Evolutionary conservation across 2,329 filamentous ascomycete species (phyloP), one percentile per base, ranked within the genome.

Genomic region (Pseudogymnoascus sp.): DNA sequence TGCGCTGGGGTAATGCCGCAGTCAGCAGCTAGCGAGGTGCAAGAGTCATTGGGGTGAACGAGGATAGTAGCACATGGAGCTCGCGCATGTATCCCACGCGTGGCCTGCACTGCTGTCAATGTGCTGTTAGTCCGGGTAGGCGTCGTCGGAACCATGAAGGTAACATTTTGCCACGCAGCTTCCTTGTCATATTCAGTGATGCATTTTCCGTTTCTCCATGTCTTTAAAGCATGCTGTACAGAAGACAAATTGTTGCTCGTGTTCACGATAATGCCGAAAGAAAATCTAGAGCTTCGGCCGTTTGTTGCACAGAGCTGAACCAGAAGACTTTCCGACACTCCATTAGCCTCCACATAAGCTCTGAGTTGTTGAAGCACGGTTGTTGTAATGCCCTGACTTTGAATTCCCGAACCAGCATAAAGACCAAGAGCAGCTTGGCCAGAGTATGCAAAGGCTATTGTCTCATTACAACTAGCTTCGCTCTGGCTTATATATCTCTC

Each of bases 1-100:
- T 79, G 69, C 9, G 65, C 58, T 1, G 65, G 63, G 0, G 73
- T 72, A 11, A 80, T 75, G 4, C 74, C 72, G 60, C 77, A 80
- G 37, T 68, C 68, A 4, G 65, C 59, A 0, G 75, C 76, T 0
- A 80, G 66, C 0, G 71, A 63, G 0, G 62, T 68, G 44, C 78
- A 79, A 44, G 68, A 65, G 59, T 79, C 75, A 1, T 73, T 74
- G 0, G 68, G 66, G 1, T 66, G 65, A 8, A 77, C 74, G 35
- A 74, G 67, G 9, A 69, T 66, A 17, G 66, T 70, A n/a, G 63
- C 65, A 64, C 73, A 74, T 17, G 63, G 58, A 1, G 66, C 59
- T 31, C 66, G 67, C 4, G 66, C 37, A 36, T 60, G 31, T 39
- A 65, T 40, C 5, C 26, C 54, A 29, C 15, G 36, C n/a, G 61